Base-by-base conservation (phyloP, 306 rosid genomes). In the Fragaria vesca region DNA sequence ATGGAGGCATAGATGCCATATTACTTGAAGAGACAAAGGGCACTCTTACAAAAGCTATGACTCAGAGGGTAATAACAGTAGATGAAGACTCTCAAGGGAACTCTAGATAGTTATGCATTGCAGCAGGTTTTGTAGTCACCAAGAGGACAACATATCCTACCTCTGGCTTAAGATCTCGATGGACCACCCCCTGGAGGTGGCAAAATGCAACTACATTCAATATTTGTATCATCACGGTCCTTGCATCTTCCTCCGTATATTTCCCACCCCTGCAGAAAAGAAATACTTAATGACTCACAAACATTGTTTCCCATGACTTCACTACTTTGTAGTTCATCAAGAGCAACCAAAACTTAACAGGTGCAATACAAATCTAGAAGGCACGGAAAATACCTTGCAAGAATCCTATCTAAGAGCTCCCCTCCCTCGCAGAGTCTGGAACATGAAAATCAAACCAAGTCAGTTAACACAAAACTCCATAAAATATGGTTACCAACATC, bases 121-220 rank as follows among this genome's bases (percentile, higher is more conserved):
- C 67, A 46, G 4, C 32, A 50, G 62, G 21, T 36, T 71, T 65
- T 61, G 65, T 36, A n/a, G 26, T 61, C 71, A 62, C 36, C 30
- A 13, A 15, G 20, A 26, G 6, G 58, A 38, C 5, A 75, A n/a
- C 69, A 66, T 24, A 67, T 15, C 77, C 74, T 75, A 91, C 98
- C 96, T 94, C 98, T 10, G 98, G 98, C 83, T 94, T 94, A 67
- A 94, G 98, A 81, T 94, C 98, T 7, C 98, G 94, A 66, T 94
- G 98, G 69, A 94, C 98, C 88, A 94, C 98, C 43, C 98, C 98
- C 73, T 94, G 97, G 69, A 94, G 89, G 76, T 94, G 98, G 89
- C 88, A 94, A 88, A 94, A 94, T 50, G 98, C 86, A 83, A 88
- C 98, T 57, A 91, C 91, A 72, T 89, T 91, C 48, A 94, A 83